A percentile compares a stretch with the other conserved stretches of the same genome.
Evolutionary conservation across 2,329 filamentous ascomycete genomes (phyloP).

Genomic region (Rasamsonia emersonii): DNA sequence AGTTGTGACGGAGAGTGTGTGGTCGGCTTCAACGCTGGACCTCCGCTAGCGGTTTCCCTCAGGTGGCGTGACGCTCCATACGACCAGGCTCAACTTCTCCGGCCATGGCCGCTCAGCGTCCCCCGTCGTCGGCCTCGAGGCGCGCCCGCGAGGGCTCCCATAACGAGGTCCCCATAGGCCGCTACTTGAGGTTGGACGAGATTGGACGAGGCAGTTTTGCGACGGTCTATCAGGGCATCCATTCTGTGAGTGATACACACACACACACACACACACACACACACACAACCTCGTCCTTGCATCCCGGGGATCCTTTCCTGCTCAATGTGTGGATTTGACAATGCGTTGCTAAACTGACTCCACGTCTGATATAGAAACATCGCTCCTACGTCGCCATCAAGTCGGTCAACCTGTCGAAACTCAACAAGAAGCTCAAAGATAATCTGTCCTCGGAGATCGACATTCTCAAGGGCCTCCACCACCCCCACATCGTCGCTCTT

Average conservation of each 20-base stretch:
- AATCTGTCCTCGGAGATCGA: slow-evolving; percentile 93
- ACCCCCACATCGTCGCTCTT: slow-evolving; percentile 93
- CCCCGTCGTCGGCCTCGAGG: slow-evolving; percentile 21
- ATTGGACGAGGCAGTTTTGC: slow-evolving; percentile 98
- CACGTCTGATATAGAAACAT: slow-evolving; percentile 64
- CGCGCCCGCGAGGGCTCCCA: slow-evolving; percentile 28
- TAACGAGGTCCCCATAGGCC: slow-evolving; percentile 50
- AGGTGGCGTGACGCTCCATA: slow-evolving; percentile 2
- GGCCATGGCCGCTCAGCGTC: slow-evolving; percentile 36
- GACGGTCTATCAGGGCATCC: slow-evolving; percentile 79
- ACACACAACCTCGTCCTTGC: no score
- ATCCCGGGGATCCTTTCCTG: no score
- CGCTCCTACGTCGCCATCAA: slow-evolving; percentile 88
- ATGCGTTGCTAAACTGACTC: slow-evolving; percentile 7
- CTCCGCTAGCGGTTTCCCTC: slow-evolving; percentile 24
- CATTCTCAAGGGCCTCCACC: slow-evolving; percentile 85
- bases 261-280: no score
- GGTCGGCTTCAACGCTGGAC: slow-evolving; percentile 5
- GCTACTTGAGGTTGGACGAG: slow-evolving; percentile 75
- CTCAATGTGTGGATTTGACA: slow-evolving; percentile 9
- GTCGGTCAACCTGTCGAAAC: slow-evolving; percentile 79
- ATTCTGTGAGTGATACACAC: slow-evolving; percentile 76
- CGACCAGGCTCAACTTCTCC: slow-evolving; percentile 17
- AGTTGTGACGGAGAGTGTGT: slow-evolving; percentile 26
- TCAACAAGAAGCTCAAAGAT: slow-evolving; percentile 93